Evolutionary conservation across 139 green algal species (phyloP).

Genomic region (Spirogloea muscicola): DNA sequence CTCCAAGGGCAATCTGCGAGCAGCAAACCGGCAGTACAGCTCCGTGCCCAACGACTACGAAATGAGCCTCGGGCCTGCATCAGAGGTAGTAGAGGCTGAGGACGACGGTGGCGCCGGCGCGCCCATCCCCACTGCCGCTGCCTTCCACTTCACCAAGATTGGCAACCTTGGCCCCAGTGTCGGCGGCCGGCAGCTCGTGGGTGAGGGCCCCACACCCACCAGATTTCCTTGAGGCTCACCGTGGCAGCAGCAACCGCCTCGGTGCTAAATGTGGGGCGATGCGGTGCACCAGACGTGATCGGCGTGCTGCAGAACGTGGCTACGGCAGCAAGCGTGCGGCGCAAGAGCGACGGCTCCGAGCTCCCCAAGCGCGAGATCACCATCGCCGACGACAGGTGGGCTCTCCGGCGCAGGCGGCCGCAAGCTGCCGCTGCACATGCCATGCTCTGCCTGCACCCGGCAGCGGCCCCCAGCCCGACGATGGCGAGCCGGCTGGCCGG

Average conservation of each 20-base stretch:
- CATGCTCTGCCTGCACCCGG: no score
- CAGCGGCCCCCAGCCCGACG: no score
- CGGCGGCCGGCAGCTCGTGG: background rate
- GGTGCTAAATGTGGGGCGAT: no score
- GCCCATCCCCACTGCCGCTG: conserved; percentile 59
- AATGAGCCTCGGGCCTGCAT: conserved; percentile 71
- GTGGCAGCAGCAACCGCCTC: no score
- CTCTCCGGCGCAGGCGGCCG: no score
- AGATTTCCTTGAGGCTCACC: no score
- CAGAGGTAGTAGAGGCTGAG: conserved; percentile 34
- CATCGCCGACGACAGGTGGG: conserved; percentile 69
- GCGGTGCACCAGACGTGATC: conserved; percentile 68
- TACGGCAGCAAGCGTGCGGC: conserved; percentile 59
- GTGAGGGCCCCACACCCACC: no score
- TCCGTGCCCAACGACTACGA: conserved; percentile 82
- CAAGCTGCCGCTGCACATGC: no score
- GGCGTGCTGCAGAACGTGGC: conserved; percentile 74
- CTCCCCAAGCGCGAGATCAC: conserved; percentile 73
- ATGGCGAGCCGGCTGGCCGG: no score
- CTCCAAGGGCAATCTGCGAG: conserved; percentile 71
- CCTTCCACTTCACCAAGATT: conserved; percentile 56
- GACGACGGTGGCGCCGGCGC: conserved; percentile 57
- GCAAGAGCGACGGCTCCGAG: conserved; percentile 69
- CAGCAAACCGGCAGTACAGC: conserved; percentile 63
- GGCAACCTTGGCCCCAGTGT: conserved; percentile 12